Conservation (phyloP, 1,284 basidiomycete genomes). For the Pyrrhoderma noxium region DNA sequence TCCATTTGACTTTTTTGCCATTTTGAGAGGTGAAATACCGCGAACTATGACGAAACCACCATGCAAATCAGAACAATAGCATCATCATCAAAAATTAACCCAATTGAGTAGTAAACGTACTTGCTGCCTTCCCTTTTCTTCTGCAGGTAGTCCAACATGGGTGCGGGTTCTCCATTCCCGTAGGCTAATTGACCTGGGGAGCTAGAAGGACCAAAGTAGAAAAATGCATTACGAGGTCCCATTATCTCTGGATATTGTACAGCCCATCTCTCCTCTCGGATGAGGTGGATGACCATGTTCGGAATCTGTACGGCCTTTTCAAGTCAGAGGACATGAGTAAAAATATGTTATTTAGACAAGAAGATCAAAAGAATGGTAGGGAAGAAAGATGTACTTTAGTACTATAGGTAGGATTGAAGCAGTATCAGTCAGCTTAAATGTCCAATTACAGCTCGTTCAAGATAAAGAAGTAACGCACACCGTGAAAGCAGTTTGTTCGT, state of each 20-base stretch:
- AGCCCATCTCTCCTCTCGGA: constrained; percentile 56
- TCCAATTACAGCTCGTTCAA: constrained; percentile 23
- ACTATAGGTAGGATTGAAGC: neutral
- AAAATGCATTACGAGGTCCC: constrained; percentile 62
- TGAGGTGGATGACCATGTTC: constrained; percentile 54
- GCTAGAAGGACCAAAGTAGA: constrained; percentile 62
- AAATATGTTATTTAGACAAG: neutral
- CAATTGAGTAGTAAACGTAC: constrained; percentile 33
- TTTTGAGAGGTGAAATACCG: constrained; percentile 64
- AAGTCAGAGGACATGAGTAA: neutral
- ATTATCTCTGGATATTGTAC: constrained; percentile 56
- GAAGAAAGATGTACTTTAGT: neutral
- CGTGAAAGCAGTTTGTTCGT: constrained; percentile 55
- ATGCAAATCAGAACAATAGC: neutral
- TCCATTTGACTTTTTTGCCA: constrained; percentile 66
- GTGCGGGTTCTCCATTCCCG: constrained; percentile 49
- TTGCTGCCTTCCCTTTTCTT: constrained; percentile 52
- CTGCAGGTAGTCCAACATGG: constrained; percentile 49
- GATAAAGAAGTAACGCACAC: constrained; percentile 40
- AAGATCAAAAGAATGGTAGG: neutral
- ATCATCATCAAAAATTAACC: neutral
- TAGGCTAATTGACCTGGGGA: constrained; percentile 57
- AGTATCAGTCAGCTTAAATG: too few species aligned
- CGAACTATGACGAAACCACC: constrained; percentile 36
- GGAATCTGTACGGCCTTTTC: constrained; percentile 30